Percentiles rank a stretch among this genome's conserved stretches.
Conservation (phyloP, 768 basidiomycete genomes). For the Hydnum rufescens region DNA sequence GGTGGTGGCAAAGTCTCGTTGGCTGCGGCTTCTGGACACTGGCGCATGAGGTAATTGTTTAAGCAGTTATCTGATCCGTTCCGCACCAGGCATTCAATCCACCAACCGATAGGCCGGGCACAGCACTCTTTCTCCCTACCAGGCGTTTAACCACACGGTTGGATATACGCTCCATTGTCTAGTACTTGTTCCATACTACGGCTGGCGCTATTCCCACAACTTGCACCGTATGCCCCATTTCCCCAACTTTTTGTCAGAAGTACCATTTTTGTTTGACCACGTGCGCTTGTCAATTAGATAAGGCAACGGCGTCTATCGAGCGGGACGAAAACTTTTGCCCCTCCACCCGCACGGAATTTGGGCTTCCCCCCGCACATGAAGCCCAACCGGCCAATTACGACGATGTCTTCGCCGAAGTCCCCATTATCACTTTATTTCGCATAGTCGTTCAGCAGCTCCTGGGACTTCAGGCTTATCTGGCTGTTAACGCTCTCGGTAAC, state of each 20-base stretch:
- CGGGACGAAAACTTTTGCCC: not conserved
- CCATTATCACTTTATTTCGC: not conserved
- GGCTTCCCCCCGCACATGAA: not conserved
- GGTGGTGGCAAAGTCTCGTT: not conserved
- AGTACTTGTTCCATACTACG: conserved; percentile 1
- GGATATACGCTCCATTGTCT: not conserved
- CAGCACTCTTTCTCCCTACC: not conserved
- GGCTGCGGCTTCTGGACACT: not conserved
- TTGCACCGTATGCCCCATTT: not conserved
- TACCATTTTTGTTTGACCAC: not conserved
- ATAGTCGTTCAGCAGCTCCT: not conserved
- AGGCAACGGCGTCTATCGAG: not conserved
- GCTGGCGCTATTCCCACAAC: not conserved
- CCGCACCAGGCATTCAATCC: too few relatives aligned
- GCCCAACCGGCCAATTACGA: not conserved
- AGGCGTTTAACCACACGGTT: not conserved
- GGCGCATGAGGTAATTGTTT: not conserved
- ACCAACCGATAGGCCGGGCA: not conserved
- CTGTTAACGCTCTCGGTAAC: not conserved
- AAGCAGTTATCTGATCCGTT: too few relatives aligned
- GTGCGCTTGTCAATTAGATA: not conserved
- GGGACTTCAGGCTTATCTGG: not conserved
- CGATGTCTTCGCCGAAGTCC: not conserved
- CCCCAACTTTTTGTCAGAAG: not conserved
- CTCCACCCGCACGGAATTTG: not conserved